phyloP scores from a whole-genome alignment of 1,284 basidiomycete species.

The Sphagnurus paluster region DNA sequence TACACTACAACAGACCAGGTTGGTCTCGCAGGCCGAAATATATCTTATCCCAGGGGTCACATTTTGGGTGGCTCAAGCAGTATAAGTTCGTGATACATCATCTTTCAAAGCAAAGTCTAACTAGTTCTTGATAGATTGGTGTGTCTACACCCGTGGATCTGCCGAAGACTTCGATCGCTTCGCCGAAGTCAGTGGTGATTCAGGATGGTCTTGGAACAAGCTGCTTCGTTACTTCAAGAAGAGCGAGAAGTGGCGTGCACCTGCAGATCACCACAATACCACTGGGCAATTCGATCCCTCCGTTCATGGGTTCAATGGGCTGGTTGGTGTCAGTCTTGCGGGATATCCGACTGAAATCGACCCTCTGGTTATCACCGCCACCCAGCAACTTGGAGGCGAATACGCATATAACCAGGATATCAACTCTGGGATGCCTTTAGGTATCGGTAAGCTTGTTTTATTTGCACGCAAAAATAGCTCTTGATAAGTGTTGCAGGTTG shows the following conservation, averaged over 20 bases:
- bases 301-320: slow-evolving; percentile 25
- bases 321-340: slow-evolving; percentile 25
- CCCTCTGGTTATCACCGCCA: slow-evolving; percentile 22
- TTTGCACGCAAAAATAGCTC: background rate
- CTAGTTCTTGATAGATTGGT: slow-evolving; percentile 11
- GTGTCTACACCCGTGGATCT: slow-evolving; percentile 19
- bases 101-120: background rate
- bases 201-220: slow-evolving; percentile 15
- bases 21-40: slow-evolving; percentile 19
- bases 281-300: slow-evolving; percentile 24
- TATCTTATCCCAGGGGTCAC: slow-evolving; percentile 18
- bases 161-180: slow-evolving; percentile 18
- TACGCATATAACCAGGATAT: slow-evolving; percentile 28
- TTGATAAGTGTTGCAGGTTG: slow-evolving; percentile 16
- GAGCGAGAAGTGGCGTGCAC: slow-evolving; percentile 14
- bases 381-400: slow-evolving; percentile 15
- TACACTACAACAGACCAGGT: slow-evolving; percentile 16
- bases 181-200: slow-evolving; percentile 14
- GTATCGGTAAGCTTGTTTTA: slow-evolving; percentile 24
- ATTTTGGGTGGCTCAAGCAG: slow-evolving; percentile 21
- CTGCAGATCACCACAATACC: slow-evolving; percentile 22
- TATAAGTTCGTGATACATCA: slow-evolving; percentile 10
- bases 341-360: slow-evolving; percentile 24
- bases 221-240: slow-evolving; percentile 14
- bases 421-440: slow-evolving; percentile 31